These are phyloP conservation scores for Mortierella sp. DNA, from an alignment of 371 early-diverging fungal species.

Conservation along the genomic window DNA sequence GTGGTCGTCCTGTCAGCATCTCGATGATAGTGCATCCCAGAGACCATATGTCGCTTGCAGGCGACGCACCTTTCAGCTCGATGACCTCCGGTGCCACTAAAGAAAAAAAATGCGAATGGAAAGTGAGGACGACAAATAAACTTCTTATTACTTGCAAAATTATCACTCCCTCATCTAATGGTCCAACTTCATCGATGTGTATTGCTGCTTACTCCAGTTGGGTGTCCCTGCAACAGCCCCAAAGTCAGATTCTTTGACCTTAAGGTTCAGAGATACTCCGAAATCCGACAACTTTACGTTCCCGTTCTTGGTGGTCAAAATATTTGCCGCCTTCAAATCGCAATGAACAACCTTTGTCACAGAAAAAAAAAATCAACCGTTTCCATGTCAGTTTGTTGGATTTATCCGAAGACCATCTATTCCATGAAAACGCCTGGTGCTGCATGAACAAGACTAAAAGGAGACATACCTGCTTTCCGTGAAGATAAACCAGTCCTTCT, in stretches of 20 bases:
- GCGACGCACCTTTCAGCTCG: constrained; percentile 82
- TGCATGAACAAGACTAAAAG: neutral
- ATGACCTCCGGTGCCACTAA: constrained; percentile 98
- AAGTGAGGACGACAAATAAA: neutral
- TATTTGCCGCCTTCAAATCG: constrained; percentile 97
- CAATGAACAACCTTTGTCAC: constrained; percentile 92
- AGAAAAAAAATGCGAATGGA: constrained; percentile 5
- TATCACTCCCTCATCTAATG: no score
- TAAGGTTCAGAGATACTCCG: constrained; percentile 90
- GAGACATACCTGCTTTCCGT: constrained; percentile 72
- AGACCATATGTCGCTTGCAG: constrained; percentile 90
- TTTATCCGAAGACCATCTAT: no score
- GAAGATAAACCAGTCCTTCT: constrained; percentile 91
- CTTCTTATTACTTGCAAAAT: no score
- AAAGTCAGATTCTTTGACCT: constrained; percentile 70
- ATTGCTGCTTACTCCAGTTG: constrained; percentile 82
- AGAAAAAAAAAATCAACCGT: neutral
- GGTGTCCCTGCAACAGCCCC: constrained; percentile 89
- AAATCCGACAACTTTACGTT: constrained; percentile 97
- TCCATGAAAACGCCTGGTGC: no score
- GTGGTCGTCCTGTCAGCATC: constrained; percentile 88
- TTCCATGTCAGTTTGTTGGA: no score
- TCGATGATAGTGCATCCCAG: constrained; percentile 91
- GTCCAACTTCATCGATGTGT: no score
- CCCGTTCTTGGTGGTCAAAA: constrained; percentile 93